Evolutionary conservation across 2,329 filamentous ascomycete species (phyloP).

Genomic region (Colletotrichum higginsianum): DNA sequence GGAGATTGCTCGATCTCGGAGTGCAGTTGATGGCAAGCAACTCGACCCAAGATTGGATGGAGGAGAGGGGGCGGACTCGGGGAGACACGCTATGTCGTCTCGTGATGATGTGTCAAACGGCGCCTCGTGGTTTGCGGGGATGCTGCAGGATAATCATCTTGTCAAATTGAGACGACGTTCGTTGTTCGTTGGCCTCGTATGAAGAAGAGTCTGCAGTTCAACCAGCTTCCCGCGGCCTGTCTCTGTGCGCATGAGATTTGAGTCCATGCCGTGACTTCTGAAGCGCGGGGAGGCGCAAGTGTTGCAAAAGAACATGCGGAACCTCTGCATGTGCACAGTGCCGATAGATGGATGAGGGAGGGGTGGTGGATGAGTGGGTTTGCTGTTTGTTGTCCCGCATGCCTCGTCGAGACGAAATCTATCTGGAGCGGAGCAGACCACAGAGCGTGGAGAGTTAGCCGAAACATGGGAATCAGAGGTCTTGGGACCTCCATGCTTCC

Average conservation of each 20-base stretch:
- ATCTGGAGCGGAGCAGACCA: slow-evolving; percentile 9
- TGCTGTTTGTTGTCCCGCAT: slow-evolving; percentile 30
- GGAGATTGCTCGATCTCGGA: slow-evolving; percentile 27
- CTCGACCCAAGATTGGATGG: slow-evolving; percentile 11
- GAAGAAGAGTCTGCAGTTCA: not conserved
- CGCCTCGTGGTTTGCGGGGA: slow-evolving; percentile 39
- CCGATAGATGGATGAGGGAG: slow-evolving; percentile 18
- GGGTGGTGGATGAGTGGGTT: slow-evolving; percentile 16
- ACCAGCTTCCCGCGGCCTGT: not conserved
- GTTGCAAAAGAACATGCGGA: not conserved
- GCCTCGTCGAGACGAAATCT: slow-evolving; percentile 18
- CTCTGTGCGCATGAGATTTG: not conserved
- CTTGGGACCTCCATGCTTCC: slow-evolving; percentile 36
- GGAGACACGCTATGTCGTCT: slow-evolving; percentile 27
- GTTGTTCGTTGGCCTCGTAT: not conserved
- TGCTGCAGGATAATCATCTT: slow-evolving; percentile 36
- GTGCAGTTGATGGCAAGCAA: slow-evolving; percentile 19
- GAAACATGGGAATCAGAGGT: slow-evolving; percentile 24
- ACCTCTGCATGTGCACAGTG: not conserved
- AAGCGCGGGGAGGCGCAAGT: slow-evolving; percentile 8
- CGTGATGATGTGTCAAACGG: slow-evolving; percentile 34
- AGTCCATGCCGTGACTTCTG: slow-evolving; percentile 1
- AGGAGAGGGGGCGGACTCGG: slow-evolving; percentile 3
- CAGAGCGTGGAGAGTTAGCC: slow-evolving; percentile 5
- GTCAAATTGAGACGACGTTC: slow-evolving; percentile 32